Percentiles rank a stretch among this genome's conserved stretches.
phyloP scores from a whole-genome alignment of 2,329 filamentous ascomycete genomes.

The Trichoderma atroviride region DNA sequence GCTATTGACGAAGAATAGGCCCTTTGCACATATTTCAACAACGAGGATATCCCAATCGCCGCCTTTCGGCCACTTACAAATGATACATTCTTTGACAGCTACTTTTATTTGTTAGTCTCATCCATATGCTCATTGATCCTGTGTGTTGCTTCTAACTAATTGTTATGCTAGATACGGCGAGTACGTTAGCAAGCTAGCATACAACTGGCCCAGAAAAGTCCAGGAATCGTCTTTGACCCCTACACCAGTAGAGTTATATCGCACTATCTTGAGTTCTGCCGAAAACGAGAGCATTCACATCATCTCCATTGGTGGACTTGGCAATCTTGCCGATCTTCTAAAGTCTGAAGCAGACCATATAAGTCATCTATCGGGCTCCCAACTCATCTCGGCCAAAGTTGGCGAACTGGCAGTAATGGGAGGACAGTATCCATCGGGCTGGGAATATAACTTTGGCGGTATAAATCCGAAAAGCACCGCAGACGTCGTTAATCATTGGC shows the following conservation, averaged over 20 bases:
- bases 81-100: conserved; percentile 17
- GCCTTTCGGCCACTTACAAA: conserved; percentile 17
- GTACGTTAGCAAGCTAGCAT: conserved; percentile 10
- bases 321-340: conserved; percentile 6
- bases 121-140: too few species aligned
- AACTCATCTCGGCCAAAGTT: neutral
- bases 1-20: neutral
- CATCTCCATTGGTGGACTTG: conserved; percentile 12
- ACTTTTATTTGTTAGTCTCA: neutral
- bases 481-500: conserved; percentile 4
- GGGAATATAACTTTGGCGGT: conserved; percentile 21
- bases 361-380: neutral
- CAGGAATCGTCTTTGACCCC: neutral
- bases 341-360: conserved; percentile 13
- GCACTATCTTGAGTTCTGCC: neutral
- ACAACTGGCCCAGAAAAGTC: conserved; percentile 11
- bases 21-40: conserved; percentile 12
- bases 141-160: neutral
- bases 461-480: neutral
- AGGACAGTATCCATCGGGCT: conserved; percentile 11
- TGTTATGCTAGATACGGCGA: neutral
- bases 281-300: conserved; percentile 5
- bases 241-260: conserved; percentile 2
- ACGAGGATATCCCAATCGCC: conserved; percentile 1
- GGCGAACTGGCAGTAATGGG: conserved; percentile 7